A percentile compares a stretch with the other conserved stretches of the same genome.
phyloP scores from a whole-genome alignment of 2,329 filamentous ascomycete genomes.

The Didymella keratinophila region DNA sequence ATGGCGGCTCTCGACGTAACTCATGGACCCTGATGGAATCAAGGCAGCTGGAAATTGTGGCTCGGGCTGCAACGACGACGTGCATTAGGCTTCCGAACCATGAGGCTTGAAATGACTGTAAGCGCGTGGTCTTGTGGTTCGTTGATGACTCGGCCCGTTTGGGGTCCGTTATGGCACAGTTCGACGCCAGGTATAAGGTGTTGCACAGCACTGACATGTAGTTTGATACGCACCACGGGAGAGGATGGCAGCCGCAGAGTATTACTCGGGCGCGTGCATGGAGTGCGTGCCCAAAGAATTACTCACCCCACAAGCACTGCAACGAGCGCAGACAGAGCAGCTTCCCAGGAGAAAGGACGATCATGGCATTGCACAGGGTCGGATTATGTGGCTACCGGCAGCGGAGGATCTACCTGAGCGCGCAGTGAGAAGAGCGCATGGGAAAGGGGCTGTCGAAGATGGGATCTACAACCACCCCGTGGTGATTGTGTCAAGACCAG shows the following conservation, averaged over 20 bases:
- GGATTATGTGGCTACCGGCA: constrained; percentile 45
- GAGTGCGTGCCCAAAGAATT: constrained; percentile 12
- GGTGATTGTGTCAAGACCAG: constrained; percentile 44
- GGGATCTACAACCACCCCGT: constrained; percentile 47
- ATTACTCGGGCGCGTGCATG: constrained; percentile 15
- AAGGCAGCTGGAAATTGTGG: constrained; percentile 18
- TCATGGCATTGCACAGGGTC: constrained; percentile 34
- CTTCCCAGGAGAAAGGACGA: constrained; percentile 24
- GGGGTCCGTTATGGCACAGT: constrained; percentile 4
- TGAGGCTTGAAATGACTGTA: constrained; percentile 16
- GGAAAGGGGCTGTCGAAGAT: constrained; percentile 44
- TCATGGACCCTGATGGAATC: constrained; percentile 3
- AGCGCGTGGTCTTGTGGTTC: constrained; percentile 6
- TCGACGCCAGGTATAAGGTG: constrained; percentile 13
- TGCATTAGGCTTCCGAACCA: constrained; percentile 19
- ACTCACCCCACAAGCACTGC: constrained; percentile 6
- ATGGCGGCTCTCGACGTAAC: constrained; percentile 13
- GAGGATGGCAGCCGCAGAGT: constrained; percentile 17
- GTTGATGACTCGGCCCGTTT: constrained; percentile 10
- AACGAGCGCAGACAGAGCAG: constrained; percentile 26
- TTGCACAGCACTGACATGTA: neutral
- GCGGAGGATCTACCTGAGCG: constrained; percentile 37
- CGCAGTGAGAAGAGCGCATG: constrained; percentile 39
- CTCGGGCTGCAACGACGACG: constrained; percentile 20
- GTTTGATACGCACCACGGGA: neutral